Evolutionary conservation across 345 rosid species (phyloP), one percentile per base, ranked within the genome.

Genomic region (Eucalyptus brandiana): DNA sequence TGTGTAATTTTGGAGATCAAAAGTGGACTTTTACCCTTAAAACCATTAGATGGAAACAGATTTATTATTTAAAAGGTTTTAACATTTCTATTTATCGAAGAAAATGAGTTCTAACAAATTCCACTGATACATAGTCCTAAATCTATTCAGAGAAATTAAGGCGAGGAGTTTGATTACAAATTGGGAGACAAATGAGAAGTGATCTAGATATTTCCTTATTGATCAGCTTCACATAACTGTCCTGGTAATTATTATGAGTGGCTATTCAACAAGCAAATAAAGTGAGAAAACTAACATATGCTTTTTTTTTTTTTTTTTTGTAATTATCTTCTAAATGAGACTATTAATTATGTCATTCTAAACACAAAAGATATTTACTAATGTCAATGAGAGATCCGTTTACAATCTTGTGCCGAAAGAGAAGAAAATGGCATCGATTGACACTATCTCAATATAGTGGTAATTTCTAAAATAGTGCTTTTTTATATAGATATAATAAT

Each of bases 231-330:
- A 65, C 40, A 65, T 65, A n/a, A 32, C 40, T 15, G 18, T n/a
- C 76, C 37, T 4, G 37, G 42, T 69, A 17, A 34, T 69, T 32
- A 69, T 34, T 8, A 17, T 32, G 17, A 69, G 12, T 32, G 42
- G 24, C 80, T 69, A 69, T 17, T 69, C 80, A 69, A 69, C 80
- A 32, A 17, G 42, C 37, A n/a, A 69, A 69, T 60, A 26, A 34
- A 69, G 44, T 34, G 24, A 69, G 80, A 40, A 69, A 34, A 34
- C 26, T 5, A 34, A 32, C 37, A 17, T 17, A 17, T n/a, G 17
- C 3, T 1, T 13, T 32, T 16, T 7, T 1, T 13, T 32, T 16
- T n/a, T 6, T 26, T 2, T 15, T 7, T n/a, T 67, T 65, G 10
- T 53, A 69, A 69, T 69, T 69, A 69, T 34, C 81, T 69, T 69